Evolutionary conservation across 768 basidiomycete genomes (phyloP).

Genomic region (Brasilioporus rufonigricans): DNA sequence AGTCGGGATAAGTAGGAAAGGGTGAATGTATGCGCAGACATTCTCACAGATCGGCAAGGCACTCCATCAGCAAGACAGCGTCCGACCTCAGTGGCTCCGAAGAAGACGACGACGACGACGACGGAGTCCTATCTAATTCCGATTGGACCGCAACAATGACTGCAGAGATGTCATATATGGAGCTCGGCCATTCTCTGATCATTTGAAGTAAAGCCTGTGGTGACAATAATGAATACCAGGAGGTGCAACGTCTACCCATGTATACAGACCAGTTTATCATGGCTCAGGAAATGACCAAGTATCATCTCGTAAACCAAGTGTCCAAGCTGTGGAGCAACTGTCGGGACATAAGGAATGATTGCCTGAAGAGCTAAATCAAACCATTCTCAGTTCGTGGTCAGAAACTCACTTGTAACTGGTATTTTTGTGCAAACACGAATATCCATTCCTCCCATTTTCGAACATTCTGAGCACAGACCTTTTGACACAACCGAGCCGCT

Average conservation of each 20-base stretch:
- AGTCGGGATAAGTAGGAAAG: not conserved
- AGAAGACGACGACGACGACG: conserved; percentile 49
- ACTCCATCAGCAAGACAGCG: conserved; percentile 81
- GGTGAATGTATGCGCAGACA: not conserved
- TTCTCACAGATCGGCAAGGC: conserved; percentile 82
- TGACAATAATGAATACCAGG: not conserved
- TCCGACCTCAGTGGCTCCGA: conserved; percentile 43
- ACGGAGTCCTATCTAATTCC: conserved; percentile 65
- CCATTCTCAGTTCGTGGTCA: not conserved
- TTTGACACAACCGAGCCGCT: conserved; percentile 80
- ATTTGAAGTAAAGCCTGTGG: conserved; percentile 69
- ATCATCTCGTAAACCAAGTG: conserved; percentile 95
- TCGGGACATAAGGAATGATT: conserved; percentile 89
- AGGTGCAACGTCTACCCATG: not conserved
- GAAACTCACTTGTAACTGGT: conserved; percentile 66
- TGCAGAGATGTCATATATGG: conserved; percentile 84
- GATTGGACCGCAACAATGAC: conserved; percentile 88
- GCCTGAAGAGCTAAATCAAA: conserved; percentile 41
- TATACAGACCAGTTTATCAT: conserved; percentile 64
- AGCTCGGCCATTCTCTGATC: conserved; percentile 85
- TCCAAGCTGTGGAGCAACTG: conserved; percentile 73
- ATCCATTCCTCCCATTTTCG: conserved; percentile 97
- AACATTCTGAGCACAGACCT: conserved; percentile 76
- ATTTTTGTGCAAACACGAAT: conserved; percentile 81
- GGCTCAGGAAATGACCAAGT: conserved; percentile 77